Evolutionary conservation across 2,329 filamentous ascomycete genomes (phyloP).

Genomic region (Aspergillus neotritici): DNA sequence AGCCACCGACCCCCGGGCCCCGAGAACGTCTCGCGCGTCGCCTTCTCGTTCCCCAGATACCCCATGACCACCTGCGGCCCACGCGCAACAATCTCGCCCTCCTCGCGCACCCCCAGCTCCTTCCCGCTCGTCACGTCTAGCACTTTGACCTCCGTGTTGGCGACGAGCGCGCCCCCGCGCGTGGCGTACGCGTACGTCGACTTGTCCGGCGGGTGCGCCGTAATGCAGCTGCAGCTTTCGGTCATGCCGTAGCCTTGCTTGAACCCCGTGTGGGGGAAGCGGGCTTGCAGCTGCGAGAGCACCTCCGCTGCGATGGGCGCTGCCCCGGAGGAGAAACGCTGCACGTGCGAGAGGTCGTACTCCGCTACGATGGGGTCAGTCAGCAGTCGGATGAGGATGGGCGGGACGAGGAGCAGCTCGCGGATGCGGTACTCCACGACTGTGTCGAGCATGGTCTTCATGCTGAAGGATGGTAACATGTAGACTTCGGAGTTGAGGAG

Average conservation of each 20-base stretch:
- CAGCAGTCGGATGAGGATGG: conserved; percentile 57
- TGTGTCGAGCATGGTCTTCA: conserved; percentile 52
- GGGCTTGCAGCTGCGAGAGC: conserved; percentile 49
- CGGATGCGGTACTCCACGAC: conserved; percentile 49
- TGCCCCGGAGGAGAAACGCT: conserved; percentile 55
- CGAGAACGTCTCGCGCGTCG: conserved; percentile 66
- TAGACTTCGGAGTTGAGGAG: conserved; percentile 60
- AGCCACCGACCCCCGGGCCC: conserved; percentile 44
- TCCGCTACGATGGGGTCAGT: conserved; percentile 40
- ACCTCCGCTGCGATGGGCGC: conserved; percentile 56
- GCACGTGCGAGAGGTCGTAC: conserved; percentile 54
- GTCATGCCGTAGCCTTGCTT: conserved; percentile 67
- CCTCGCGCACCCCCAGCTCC: conserved; percentile 49
- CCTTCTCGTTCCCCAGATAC: conserved; percentile 68
- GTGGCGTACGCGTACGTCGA: conserved; percentile 51
- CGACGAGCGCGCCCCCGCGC: conserved; percentile 45
- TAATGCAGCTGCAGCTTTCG: conserved; percentile 59
- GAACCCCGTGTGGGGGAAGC: conserved; percentile 56
- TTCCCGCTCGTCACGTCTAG: conserved; percentile 45
- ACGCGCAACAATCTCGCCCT: conserved; percentile 61
- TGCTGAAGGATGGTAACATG: conserved; percentile 61
- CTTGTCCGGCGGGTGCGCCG: conserved; percentile 52
- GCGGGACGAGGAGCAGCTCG: conserved; percentile 56
- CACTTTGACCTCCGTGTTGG: conserved; percentile 57
- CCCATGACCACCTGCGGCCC: conserved; percentile 65